Base-by-base conservation (phyloP, 2,329 filamentous ascomycete species). In the Cladosporium phlei region DNA sequence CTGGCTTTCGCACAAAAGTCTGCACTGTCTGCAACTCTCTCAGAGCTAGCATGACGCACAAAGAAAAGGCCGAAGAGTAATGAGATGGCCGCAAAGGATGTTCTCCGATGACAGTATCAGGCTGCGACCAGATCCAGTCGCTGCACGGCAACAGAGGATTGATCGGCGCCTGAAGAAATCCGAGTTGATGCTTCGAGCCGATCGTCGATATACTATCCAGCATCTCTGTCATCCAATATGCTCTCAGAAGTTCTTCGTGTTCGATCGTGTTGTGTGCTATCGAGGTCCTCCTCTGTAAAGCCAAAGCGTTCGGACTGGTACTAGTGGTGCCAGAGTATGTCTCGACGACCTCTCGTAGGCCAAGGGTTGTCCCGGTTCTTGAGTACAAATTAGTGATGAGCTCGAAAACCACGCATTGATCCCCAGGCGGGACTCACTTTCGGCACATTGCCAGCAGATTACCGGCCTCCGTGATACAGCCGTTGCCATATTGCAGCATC, bases 181-280 rank as follows among this genome's bases (percentile, higher is more conserved):
- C 49, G 21, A 35, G 21, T 16, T 45, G 39, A 33, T 51, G 43
- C 33, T 30, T 51, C n/a, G 49, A 61, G 10, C 64, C 64, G 3
- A 66, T 49, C 4, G 60, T 62, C 1, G 62, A 64, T 16, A 63
- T 59, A 21, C 58, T 58, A 39, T 67, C 64, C 3, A 67, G 55
- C 14, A 66, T 60, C 54, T 66, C 61, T 4, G 58, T 62, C 63
- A 66, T 66, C 64, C 65, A 66, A 46, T 63, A 66, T 21, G 63
- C 63, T 47, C 65, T 55, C 14, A 66, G 62, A 24, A 56, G 55
- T 46, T 66, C 65, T 52, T 67, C 64, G 22, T 58, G 57, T 20
- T 65, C 60, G 12, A 66, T 59, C 2, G 63, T 48, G 1, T 61
- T 60, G 11, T 55, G 53, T 9, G 44, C 46, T 25, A 42, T 35